phyloP scores from a whole-genome alignment of 1,139 yeast genomes.

The Magnusiomyces suaveolens region DNA sequence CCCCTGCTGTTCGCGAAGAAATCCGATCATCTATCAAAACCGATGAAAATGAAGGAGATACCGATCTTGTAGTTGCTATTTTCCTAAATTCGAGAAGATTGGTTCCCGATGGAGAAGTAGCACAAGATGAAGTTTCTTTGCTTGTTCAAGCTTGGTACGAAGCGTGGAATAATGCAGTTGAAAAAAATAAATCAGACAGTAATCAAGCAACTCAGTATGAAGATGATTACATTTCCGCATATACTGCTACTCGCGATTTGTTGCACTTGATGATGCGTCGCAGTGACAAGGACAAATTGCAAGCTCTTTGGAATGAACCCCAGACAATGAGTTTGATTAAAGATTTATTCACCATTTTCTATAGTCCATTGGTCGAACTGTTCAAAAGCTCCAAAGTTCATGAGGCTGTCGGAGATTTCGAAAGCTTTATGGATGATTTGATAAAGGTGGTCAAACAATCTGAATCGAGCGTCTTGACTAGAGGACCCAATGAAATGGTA shows the following conservation, averaged over 20 bases:
- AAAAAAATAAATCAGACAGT: conserved; percentile 8
- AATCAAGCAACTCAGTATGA: conserved; percentile 11
- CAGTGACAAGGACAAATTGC: conserved; percentile 65
- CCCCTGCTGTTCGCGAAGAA: conserved; percentile 11
- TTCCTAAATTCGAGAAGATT: conserved; percentile 17
- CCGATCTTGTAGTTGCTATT: conserved; percentile 25
- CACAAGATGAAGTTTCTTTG: conserved; percentile 10
- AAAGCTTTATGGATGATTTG: conserved; percentile 63
- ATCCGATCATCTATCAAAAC: conserved; percentile 2
- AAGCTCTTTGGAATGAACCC: conserved; percentile 77
- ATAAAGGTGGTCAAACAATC: conserved; percentile 44
- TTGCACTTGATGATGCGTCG: conserved; percentile 57
- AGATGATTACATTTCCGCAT: conserved; percentile 28
- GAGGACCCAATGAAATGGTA: conserved; percentile 49
- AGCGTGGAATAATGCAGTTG: conserved; percentile 35
- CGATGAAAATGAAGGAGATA: conserved; percentile 14
- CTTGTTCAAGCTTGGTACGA: conserved; percentile 27
- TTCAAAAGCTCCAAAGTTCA: conserved; percentile 72
- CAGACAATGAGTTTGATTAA: conserved; percentile 62
- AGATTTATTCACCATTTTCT: conserved; percentile 65
- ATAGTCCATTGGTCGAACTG: conserved; percentile 71
- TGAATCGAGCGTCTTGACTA: conserved; percentile 40
- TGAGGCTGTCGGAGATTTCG: conserved; percentile 62
- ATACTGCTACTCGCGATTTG: conserved; percentile 47
- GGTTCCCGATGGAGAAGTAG: conserved; percentile 1